phyloP scores from a whole-genome alignment of 78 protist genomes.

The Dictyostelium purpureum region DNA sequence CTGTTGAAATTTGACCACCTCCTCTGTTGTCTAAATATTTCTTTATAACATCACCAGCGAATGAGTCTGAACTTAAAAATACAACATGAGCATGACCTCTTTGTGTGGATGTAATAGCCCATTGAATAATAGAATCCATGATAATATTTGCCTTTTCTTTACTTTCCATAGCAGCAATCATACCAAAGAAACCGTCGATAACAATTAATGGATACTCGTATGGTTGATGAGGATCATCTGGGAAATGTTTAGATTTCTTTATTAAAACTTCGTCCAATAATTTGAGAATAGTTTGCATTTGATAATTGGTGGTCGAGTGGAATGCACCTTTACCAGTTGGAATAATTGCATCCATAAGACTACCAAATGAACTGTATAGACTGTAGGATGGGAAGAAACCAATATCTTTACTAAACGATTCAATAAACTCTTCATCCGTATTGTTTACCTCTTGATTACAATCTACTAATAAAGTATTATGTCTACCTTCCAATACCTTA shows the following conservation, averaged over 20 bases:
- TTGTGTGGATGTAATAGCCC: slow-evolving; percentile 61
- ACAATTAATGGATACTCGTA: slow-evolving; percentile 64
- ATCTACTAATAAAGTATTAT: slow-evolving; percentile 41
- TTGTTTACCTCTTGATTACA: slow-evolving; percentile 70
- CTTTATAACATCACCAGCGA: slow-evolving; percentile 49
- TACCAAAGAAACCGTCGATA: slow-evolving; percentile 74
- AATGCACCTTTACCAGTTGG: slow-evolving; percentile 66
- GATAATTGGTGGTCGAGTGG: slow-evolving; percentile 42
- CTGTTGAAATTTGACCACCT: slow-evolving; percentile 55
- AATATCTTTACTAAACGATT: slow-evolving; percentile 29
- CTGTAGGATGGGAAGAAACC: slow-evolving; percentile 70
- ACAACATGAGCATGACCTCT: slow-evolving; percentile 69
- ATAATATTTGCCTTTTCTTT: slow-evolving; percentile 73
- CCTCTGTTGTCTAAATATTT: slow-evolving; percentile 53
- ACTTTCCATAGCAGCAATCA: slow-evolving; percentile 67
- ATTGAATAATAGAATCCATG: slow-evolving; percentile 59
- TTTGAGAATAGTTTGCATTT: slow-evolving; percentile 43
- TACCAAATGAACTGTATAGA: slow-evolving; percentile 1
- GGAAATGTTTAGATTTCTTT: slow-evolving; percentile 2
- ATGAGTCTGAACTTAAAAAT: slow-evolving; percentile 65
- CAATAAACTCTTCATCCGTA: slow-evolving; percentile 62
- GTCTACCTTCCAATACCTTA: neutral
- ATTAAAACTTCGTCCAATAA: slow-evolving; percentile 17
- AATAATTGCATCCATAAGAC: slow-evolving; percentile 41
- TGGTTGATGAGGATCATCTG: slow-evolving; percentile 45